Percentiles rank a stretch among this genome's conserved stretches.
Conservation (phyloP, 257 asterid genomes). For the Nicotiana paniculata region DNA sequence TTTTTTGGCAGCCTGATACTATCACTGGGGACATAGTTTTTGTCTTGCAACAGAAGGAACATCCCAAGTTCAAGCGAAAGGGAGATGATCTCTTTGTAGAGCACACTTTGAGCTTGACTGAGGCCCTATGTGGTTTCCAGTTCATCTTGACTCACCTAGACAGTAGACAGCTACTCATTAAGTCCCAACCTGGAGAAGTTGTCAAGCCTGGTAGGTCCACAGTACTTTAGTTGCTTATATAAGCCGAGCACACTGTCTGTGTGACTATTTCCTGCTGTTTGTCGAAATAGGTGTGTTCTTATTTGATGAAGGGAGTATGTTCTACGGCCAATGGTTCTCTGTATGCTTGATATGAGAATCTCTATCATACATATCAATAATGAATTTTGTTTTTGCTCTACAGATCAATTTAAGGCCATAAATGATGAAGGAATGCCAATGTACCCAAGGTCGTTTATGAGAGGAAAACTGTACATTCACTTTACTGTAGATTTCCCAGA, state of each 20-base stretch:
- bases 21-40: slow-evolving; percentile 24
- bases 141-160: slow-evolving; percentile 37
- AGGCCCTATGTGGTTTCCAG: slow-evolving; percentile 46
- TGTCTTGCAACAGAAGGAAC: slow-evolving; percentile 21
- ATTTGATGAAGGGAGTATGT: not conserved
- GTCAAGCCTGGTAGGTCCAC: slow-evolving; percentile 31
- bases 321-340: not conserved
- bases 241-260: not conserved
- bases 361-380: not conserved
- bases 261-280: not conserved
- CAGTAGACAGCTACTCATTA: slow-evolving; percentile 32
- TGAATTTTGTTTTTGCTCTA: not conserved
- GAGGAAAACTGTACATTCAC: slow-evolving; percentile 27
- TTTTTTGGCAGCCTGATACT: slow-evolving; percentile 18
- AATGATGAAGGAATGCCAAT: slow-evolving; percentile 32
- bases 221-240: not conserved
- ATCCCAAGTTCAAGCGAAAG: slow-evolving; percentile 22
- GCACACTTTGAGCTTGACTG: slow-evolving; percentile 30
- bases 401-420: slow-evolving; percentile 26
- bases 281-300: not conserved
- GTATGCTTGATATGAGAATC: not conserved
- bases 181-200: slow-evolving; percentile 37
- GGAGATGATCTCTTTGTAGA: slow-evolving; percentile 27
- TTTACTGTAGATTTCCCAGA: slow-evolving; percentile 27
- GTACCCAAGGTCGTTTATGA: slow-evolving; percentile 28